Percentiles rank a stretch among this genome's conserved stretches.
Evolutionary conservation across 305 asterid genomes (phyloP).

Genomic region (Rubia tinctorum): DNA sequence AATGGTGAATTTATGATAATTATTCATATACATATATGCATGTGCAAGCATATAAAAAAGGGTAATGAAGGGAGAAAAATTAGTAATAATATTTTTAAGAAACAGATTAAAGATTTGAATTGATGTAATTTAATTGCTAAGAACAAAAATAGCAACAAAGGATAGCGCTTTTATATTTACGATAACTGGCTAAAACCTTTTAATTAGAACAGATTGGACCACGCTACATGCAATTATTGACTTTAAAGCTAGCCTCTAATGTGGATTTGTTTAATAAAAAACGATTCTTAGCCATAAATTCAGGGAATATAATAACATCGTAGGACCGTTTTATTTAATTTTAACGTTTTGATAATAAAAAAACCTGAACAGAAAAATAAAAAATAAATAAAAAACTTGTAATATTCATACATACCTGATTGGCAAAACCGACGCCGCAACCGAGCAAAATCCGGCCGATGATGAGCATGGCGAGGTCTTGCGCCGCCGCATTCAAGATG

Average conservation of each 20-base stretch:
- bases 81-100: neutral
- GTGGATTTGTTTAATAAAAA: neutral
- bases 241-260: neutral
- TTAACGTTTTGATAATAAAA: too few species aligned
- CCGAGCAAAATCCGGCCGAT: constrained; percentile 82
- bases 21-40: neutral
- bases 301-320: too few species aligned
- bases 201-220: neutral
- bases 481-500: constrained; percentile 70
- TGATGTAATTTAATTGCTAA: neutral
- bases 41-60: neutral
- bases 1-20: neutral
- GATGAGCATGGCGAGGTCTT: constrained; percentile 87
- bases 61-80: neutral
- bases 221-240: neutral
- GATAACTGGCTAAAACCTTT: too few species aligned
- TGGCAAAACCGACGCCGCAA: constrained; percentile 90
- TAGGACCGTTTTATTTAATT: too few species aligned
- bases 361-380: too few species aligned
- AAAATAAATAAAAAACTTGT: neutral
- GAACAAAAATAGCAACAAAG: neutral
- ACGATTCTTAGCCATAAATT: too few species aligned
- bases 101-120: neutral
- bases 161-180: too few species aligned
- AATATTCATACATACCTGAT: constrained; percentile 47